Percentiles rank a stretch among this genome's conserved stretches.
These are phyloP conservation scores for Inga oerstediana DNA, from an alignment of 306 rosid species.

Conservation along the genomic window DNA sequence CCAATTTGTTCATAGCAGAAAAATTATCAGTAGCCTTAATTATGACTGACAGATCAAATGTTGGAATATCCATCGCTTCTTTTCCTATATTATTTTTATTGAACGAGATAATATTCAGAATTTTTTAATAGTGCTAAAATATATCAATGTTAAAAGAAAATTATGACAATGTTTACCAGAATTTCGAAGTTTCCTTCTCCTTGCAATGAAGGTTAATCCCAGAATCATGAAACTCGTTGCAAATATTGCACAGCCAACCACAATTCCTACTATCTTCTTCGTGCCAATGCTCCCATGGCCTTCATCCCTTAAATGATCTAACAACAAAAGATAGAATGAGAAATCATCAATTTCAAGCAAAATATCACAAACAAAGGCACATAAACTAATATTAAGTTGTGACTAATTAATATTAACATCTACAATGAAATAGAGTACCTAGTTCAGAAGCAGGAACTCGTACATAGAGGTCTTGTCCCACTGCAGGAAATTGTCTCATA, in stretches of 20 bases:
- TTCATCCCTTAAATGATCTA: no score
- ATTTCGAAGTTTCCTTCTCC: background rate
- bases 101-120: background rate
- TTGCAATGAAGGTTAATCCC: background rate
- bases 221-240: background rate
- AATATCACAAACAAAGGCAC: no score
- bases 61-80: conserved; percentile 33
- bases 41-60: conserved; percentile 24
- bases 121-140: background rate
- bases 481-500: no score
- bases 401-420: no score
- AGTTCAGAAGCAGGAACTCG: no score
- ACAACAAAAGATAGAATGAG: no score
- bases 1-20: conserved; percentile 26
- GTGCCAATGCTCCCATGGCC: no score
- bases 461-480: no score
- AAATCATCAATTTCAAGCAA: no score
- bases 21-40: conserved; percentile 35
- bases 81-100: background rate
- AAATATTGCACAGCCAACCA: background rate
- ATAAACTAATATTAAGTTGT: no score
- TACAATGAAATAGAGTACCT: no score
- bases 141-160: background rate
- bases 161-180: background rate
- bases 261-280: no score